Evolutionary conservation across 106 monocot genomes (phyloP).

Genomic region (Acorus gramineus): DNA sequence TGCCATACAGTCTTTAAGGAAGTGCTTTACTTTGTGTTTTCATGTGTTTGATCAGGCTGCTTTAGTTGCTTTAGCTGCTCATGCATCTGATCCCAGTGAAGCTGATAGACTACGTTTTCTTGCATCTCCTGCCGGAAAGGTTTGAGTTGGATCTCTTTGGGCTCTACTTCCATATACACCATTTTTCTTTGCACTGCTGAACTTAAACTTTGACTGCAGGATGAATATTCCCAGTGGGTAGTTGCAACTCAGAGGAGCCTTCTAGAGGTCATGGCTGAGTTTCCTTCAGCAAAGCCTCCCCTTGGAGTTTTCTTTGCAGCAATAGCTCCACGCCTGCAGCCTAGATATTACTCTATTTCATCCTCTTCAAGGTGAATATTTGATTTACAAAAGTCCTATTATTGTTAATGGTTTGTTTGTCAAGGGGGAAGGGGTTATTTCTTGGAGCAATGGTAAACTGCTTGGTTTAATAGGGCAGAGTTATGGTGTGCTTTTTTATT

Average conservation of each 20-base stretch:
- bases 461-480: no score
- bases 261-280: conserved; percentile 63
- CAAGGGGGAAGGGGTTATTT: no score
- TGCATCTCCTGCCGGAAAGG: conserved; percentile 80
- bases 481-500: no score
- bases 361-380: conserved; percentile 52
- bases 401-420: no score
- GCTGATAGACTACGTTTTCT: conserved; percentile 51
- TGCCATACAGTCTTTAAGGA: background rate
- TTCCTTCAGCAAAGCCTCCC: conserved; percentile 60
- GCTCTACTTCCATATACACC: conserved; percentile 1
- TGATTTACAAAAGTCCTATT: no score
- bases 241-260: conserved; percentile 71
- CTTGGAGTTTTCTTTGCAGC: conserved; percentile 77
- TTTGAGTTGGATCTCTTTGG: conserved; percentile 5
- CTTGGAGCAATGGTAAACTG: no score
- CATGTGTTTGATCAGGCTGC: conserved; percentile 34
- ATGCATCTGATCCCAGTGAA: conserved; percentile 72
- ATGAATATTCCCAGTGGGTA: conserved; percentile 74
- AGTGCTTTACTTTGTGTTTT: background rate
- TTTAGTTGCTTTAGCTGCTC: conserved; percentile 61
- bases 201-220: conserved; percentile 16
- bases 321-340: conserved; percentile 61
- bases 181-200: background rate
- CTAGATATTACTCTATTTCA: conserved; percentile 76